A percentile compares a stretch with the other conserved stretches of the same genome.
phyloP scores from a whole-genome alignment of 2,329 filamentous ascomycete species.

The Penicillium vulpinum region DNA sequence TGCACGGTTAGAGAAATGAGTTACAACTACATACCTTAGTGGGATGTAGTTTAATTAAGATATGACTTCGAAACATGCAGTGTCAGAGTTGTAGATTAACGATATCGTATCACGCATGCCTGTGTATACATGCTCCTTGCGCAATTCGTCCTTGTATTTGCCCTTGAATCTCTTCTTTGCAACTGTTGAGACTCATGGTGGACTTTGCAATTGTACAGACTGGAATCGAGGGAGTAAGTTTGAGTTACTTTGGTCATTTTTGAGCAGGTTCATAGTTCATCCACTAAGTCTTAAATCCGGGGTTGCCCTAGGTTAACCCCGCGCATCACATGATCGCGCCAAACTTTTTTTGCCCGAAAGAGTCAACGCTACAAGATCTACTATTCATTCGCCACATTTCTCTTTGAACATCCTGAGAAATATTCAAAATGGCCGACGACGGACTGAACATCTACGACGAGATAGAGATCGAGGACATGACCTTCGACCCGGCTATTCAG shows the following conservation, averaged over 20 bases:
- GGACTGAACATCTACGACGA: constrained; percentile 85
- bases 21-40: neutral
- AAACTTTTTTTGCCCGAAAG: constrained; percentile 24
- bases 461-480: constrained; percentile 99
- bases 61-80: neutral
- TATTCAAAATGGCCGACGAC: constrained; percentile 59
- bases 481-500: constrained; percentile 75
- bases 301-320: constrained; percentile 12
- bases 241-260: too few species aligned
- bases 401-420: neutral
- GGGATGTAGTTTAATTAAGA: neutral
- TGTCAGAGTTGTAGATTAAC: constrained; percentile 11
- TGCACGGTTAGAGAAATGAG: constrained; percentile 19
- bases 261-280: neutral
- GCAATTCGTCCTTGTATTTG: constrained; percentile 61
- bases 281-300: constrained; percentile 1
- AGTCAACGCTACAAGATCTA: constrained; percentile 1
- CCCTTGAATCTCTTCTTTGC: constrained; percentile 62
- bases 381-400: constrained; percentile 2
- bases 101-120: constrained; percentile 56
- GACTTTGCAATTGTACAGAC: neutral
- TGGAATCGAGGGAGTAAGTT: neutral
- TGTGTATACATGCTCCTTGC: constrained; percentile 61
- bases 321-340: constrained; percentile 31
- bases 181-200: neutral